Evolutionary conservation across 192 early-diverging fungal species (phyloP), one percentile per base, ranked within the genome.

Genomic region (Linnemannia schmuckeri): DNA sequence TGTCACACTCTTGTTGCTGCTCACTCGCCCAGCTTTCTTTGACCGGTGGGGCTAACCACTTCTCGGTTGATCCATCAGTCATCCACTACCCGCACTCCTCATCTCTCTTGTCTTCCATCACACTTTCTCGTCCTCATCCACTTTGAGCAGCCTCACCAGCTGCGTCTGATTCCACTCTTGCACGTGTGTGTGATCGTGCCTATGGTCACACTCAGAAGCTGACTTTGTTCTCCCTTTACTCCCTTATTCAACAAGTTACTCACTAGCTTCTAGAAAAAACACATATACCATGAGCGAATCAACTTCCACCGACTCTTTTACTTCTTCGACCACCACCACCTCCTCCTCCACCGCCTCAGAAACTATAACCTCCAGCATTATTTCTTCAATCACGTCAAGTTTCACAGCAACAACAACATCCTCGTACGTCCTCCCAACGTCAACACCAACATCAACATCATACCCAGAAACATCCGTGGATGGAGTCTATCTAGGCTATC

Each of bases 281-380:
- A 46, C 20, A 37, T 33, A 72, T 63, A 74, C 72, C 70, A 84
- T 85, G 83, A 85, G 83, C 69, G 78, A 85, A 15, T 27, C 83
- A 6, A 70, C 57, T n/a, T 78, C 61, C 6, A 20, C 49, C 49
- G 49, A 20, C 17, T 47, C 74, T 35, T 63, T 40, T 20, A 46
- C 79, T 10, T 79, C 77, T 18, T n/a, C 66, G 12, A 37, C 54
- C 54, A 71, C 49, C n/a, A 4, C 70, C 33, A 52, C 82, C 1
- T 49, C 70, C 20, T 42, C 82, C 1, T 68, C 81, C 38, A 63
- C 71, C 41, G 22, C 52, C 3, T 44, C 77, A 5, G 75, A 77
- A 41, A 70, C 82, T 66, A 42, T 84, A 40, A 79, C 77, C 3
- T 61, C 82, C 52, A 78, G 72, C 12, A 70, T 83, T 44, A 44